Conservation (phyloP, 805 yeast species). For the Nakazawaea populi region DNA sequence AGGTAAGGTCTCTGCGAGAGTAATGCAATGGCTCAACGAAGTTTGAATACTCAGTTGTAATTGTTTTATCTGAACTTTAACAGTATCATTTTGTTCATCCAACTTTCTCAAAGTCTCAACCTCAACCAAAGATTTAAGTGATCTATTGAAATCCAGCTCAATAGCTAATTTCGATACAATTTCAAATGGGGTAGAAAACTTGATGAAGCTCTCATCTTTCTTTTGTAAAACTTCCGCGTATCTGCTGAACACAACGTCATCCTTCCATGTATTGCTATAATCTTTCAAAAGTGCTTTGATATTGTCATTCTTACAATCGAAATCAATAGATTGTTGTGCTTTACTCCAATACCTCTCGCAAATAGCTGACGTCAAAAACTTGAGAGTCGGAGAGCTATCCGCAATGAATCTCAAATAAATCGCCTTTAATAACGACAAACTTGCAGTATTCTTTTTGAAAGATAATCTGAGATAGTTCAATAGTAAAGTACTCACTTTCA, state of each 20-base stretch:
- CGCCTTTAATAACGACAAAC: neutral
- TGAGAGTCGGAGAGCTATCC: neutral
- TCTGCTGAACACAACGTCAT: neutral
- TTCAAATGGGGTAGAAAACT: constrained; percentile 6
- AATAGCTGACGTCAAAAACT: neutral
- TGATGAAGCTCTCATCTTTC: neutral
- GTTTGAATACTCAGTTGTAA: neutral
- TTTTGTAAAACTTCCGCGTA: neutral
- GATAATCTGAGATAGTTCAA: neutral
- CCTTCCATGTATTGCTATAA: neutral
- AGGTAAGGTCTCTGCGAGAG: neutral
- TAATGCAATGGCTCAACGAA: neutral
- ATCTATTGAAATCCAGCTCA: neutral
- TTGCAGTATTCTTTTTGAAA: neutral
- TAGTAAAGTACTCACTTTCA: neutral
- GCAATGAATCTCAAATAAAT: constrained; percentile 6
- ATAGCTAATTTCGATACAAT: constrained; percentile 1
- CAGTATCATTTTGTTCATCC: neutral
- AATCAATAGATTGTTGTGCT: neutral
- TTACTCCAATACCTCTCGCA: constrained; percentile 2
- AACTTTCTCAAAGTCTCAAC: neutral
- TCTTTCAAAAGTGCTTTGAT: neutral
- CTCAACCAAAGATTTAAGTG: constrained; percentile 2
- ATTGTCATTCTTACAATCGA: neutral
- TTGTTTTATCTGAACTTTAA: neutral